phyloP scores from a whole-genome alignment of 1,139 yeast genomes.

The Yamadazyma mexicana region DNA sequence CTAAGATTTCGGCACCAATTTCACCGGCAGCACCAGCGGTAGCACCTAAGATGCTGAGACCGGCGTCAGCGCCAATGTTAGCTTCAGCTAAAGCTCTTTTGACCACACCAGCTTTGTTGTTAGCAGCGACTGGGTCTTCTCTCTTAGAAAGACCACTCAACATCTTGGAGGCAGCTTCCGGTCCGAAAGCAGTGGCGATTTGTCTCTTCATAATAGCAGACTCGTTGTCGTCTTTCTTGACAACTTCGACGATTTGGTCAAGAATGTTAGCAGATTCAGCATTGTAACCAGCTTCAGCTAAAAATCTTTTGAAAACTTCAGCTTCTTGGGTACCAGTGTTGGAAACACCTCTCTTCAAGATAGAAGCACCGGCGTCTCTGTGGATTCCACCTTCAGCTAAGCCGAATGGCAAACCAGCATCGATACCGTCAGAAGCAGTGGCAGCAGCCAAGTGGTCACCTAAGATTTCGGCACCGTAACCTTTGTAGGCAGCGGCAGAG shows the following conservation, averaged over 20 bases:
- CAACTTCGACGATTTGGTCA: conserved; percentile 13
- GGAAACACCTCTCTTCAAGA: conserved; percentile 11
- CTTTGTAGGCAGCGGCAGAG: conserved; percentile 13
- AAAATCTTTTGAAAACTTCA: conserved; percentile 15
- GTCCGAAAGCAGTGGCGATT: conserved; percentile 15
- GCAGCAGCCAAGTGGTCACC: conserved; percentile 16
- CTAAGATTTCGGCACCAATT: conserved; percentile 5
- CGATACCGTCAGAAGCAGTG: conserved; percentile 13
- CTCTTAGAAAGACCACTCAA: conserved; percentile 12
- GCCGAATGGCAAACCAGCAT: conserved; percentile 12
- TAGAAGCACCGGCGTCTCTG: conserved; percentile 12
- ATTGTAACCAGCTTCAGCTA: conserved; percentile 12
- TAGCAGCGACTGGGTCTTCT: conserved; percentile 8
- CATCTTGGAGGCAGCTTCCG: conserved; percentile 11
- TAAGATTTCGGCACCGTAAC: conserved; percentile 11
- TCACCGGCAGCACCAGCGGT: conserved; percentile 7
- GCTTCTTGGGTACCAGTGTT: conserved; percentile 12
- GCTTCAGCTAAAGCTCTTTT: conserved; percentile 18
- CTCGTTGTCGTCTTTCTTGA: conserved; percentile 12
- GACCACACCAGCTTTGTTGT: conserved; percentile 13
- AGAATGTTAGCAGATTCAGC: conserved; percentile 11
- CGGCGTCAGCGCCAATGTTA: conserved; percentile 14
- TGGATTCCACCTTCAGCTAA: conserved; percentile 12
- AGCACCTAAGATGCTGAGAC: conserved; percentile 11
- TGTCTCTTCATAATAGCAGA: conserved; percentile 14